These are phyloP conservation scores for Saprolegnia parasitica DNA, from an alignment of 352 stramenopile species.

Conservation along the genomic window DNA sequence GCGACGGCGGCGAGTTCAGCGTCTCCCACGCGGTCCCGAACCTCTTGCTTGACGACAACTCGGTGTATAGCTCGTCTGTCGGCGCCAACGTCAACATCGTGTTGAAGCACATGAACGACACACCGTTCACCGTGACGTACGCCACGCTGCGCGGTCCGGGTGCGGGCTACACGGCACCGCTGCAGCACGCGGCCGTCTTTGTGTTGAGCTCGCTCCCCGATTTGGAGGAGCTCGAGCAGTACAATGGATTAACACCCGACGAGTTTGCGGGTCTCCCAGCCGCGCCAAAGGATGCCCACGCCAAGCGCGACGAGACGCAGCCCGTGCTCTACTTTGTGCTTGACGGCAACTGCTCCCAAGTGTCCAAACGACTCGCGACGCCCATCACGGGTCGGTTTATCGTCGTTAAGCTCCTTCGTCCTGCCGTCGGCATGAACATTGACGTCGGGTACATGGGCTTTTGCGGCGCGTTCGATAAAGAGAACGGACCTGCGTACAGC, in stretches of 20 bases:
- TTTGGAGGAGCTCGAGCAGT: constrained; percentile 44
- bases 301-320: constrained; percentile 51
- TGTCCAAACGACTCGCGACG: constrained; percentile 67
- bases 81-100: constrained; percentile 73
- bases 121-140: constrained; percentile 73
- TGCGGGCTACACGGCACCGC: constrained; percentile 70
- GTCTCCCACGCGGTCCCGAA: constrained; percentile 59
- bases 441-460: constrained; percentile 77
- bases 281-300: constrained; percentile 43
- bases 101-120: constrained; percentile 71
- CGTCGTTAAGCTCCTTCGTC: constrained; percentile 67
- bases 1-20: constrained; percentile 80
- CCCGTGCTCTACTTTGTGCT: constrained; percentile 76
- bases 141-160: constrained; percentile 66
- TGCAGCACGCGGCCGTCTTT: constrained; percentile 62
- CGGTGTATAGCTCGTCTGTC: constrained; percentile 76
- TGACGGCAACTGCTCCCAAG: constrained; percentile 66
- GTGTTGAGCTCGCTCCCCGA: constrained; percentile 60
- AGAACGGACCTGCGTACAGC: constrained; percentile 78
- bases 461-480: constrained; percentile 70
- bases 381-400: constrained; percentile 72
- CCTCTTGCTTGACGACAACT: constrained; percentile 68
- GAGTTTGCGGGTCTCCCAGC: constrained; percentile 75
- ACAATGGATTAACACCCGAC: constrained; percentile 64
- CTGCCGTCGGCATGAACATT: constrained; percentile 69